Conservation (phyloP, 1,284 basidiomycete species). For the Puccinia novopanici region DNA sequence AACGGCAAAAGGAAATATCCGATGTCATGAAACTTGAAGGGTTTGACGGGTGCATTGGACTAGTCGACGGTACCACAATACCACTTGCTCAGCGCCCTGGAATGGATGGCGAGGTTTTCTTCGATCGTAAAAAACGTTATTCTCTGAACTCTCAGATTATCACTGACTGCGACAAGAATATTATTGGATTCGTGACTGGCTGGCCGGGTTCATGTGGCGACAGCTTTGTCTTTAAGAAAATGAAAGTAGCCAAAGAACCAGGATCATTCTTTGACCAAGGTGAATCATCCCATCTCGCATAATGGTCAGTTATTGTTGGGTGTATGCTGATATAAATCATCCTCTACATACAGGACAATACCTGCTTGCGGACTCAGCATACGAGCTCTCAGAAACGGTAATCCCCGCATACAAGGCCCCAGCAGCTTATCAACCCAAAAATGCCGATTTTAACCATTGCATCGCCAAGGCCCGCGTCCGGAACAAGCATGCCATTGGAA, state of each 20-base stretch:
- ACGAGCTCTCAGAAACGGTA: not conserved
- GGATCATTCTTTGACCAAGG: not conserved
- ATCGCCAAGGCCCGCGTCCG: too few relatives aligned
- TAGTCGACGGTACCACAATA: too few relatives aligned
- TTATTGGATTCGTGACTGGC: not conserved
- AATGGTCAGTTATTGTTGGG: too few relatives aligned
- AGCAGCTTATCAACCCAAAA: too few relatives aligned
- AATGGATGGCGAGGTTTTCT: too few relatives aligned
- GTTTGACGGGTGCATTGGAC: not conserved
- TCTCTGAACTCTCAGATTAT: constrained; percentile 33
- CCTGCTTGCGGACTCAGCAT: too few relatives aligned
- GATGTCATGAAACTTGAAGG: constrained; percentile 5
- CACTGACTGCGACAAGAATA: constrained; percentile 15
- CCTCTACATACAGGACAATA: too few relatives aligned
- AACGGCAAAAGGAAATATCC: not conserved
- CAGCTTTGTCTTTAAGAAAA: constrained; percentile 13
- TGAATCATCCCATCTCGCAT: not conserved
- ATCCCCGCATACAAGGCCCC: not conserved
- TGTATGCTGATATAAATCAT: too few relatives aligned
- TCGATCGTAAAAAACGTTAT: constrained; percentile 20
- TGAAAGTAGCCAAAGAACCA: constrained; percentile 1
- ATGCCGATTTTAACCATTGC: too few relatives aligned
- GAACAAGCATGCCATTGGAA: too few relatives aligned
- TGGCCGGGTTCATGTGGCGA: constrained; percentile 19
- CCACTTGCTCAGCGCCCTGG: too few relatives aligned